A percentile compares a stretch with the other conserved stretches of the same genome.
phyloP scores from a whole-genome alignment of 257 asterid genomes.

The Lavandula angustifolia region DNA sequence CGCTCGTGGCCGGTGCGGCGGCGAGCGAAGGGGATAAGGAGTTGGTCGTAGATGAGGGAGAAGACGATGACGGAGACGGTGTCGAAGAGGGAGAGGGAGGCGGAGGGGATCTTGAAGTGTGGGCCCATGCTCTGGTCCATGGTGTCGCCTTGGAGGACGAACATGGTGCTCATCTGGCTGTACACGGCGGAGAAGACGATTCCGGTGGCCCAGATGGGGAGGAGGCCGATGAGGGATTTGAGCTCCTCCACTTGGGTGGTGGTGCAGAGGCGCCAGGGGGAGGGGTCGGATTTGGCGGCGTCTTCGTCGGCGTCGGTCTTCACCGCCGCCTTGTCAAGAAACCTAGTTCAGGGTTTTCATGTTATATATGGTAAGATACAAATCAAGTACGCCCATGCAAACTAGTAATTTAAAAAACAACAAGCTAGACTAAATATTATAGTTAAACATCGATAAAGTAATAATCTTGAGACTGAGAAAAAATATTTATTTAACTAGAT shows the following conservation, averaged over 20 bases:
- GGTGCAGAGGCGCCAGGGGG: conserved; percentile 77
- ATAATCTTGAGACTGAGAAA: too few relatives aligned
- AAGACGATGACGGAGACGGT: conserved; percentile 79
- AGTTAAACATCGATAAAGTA: too few relatives aligned
- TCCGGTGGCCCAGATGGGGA: conserved; percentile 84
- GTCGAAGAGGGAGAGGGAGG: conserved; percentile 74
- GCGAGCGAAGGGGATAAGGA: conserved; percentile 50
- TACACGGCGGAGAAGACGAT: conserved; percentile 73
- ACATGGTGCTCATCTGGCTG: conserved; percentile 88
- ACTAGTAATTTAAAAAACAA: too few relatives aligned
- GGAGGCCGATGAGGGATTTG: conserved; percentile 61
- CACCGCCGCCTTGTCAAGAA: conserved; percentile 85
- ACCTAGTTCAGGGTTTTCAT: conserved; percentile 39
- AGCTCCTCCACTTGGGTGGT: conserved; percentile 89
- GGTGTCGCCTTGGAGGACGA: conserved; percentile 77
- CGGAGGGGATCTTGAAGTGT: conserved; percentile 74
- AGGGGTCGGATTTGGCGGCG: conserved; percentile 26
- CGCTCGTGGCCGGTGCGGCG: conserved; percentile 62
- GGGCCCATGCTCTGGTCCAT: conserved; percentile 77
- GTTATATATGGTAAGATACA: too few relatives aligned
- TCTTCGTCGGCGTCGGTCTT: not conserved
- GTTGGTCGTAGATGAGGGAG: conserved; percentile 58
- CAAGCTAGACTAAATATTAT: too few relatives aligned
- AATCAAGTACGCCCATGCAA: too few relatives aligned
- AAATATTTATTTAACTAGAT: too few relatives aligned